Evolutionary conservation across 495 filamentous ascomycete species (phyloP).

Genomic region (Talaromyces borbonicus): DNA sequence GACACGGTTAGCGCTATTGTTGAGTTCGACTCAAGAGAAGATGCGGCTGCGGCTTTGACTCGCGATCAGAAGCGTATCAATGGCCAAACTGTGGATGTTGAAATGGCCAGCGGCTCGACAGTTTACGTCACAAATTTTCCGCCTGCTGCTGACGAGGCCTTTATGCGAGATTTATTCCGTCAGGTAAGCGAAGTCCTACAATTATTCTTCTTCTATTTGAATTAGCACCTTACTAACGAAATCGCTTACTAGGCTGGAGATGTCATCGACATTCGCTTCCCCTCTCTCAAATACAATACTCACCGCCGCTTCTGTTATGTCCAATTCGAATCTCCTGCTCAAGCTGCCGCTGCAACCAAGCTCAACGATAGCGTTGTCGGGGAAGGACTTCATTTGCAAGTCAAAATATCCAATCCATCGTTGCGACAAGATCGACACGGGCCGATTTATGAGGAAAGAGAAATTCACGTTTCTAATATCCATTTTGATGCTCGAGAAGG

Average conservation of each 20-base stretch:
- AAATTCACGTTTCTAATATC: conserved; percentile 73
- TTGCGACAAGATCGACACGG: conserved; percentile 70
- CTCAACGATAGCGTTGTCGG: conserved; percentile 61
- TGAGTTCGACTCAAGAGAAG: conserved; percentile 74
- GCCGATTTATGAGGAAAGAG: conserved; percentile 73
- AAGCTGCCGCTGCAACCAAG: conserved; percentile 56
- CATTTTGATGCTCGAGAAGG: conserved; percentile 53
- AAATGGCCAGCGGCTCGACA: conserved; percentile 62
- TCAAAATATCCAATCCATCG: conserved; percentile 73
- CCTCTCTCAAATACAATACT: conserved; percentile 79
- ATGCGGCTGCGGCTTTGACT: conserved; percentile 69
- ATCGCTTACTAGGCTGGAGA: conserved; percentile 68
- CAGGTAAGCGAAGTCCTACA: conserved; percentile 33
- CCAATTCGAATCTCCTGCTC: conserved; percentile 59
- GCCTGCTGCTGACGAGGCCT: conserved; percentile 70
- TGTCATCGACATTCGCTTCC: conserved; percentile 78
- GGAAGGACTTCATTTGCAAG: conserved; percentile 54
- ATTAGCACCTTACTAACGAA: no score
- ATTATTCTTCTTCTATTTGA: no score
- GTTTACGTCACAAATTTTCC: conserved; percentile 90
- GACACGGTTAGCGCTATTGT: conserved; percentile 62
- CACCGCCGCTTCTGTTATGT: conserved; percentile 90
- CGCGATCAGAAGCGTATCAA: conserved; percentile 68
- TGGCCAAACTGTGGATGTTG: conserved; percentile 59
- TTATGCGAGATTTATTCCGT: conserved; percentile 66